These are phyloP conservation scores for Paramicrosporidium saccamoebae DNA, from an alignment of 371 early-diverging fungal species.

Conservation along the genomic window DNA sequence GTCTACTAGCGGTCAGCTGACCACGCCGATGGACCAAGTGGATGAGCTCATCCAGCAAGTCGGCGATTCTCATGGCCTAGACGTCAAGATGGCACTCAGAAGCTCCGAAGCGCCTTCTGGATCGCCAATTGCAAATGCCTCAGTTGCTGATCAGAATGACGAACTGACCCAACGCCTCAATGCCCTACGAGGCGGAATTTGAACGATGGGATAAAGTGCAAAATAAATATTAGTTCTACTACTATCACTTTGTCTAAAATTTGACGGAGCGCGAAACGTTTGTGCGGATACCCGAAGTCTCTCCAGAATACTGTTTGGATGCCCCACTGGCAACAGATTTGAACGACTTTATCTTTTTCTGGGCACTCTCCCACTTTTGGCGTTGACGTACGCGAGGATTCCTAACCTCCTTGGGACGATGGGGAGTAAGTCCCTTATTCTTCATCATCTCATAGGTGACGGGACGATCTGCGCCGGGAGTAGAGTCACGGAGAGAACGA, in stretches of 20 bases:
- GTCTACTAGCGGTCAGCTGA: constrained; percentile 39
- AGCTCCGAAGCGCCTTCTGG: too few relatives aligned
- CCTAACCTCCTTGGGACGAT: constrained; percentile 65
- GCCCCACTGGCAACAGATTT: constrained; percentile 22
- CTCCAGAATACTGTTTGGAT: constrained; percentile 46
- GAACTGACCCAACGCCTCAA: too few relatives aligned
- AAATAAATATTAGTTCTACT: too few relatives aligned
- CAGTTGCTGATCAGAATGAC: too few relatives aligned
- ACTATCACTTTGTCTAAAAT: too few relatives aligned
- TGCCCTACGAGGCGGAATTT: too few relatives aligned
- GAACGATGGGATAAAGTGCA: too few relatives aligned
- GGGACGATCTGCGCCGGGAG: constrained; percentile 32
- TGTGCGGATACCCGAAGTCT: constrained; percentile 72
- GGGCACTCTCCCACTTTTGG: constrained; percentile 46
- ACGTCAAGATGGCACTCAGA: constrained; percentile 21
- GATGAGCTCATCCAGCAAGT: constrained; percentile 66
- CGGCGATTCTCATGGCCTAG: constrained; percentile 70
- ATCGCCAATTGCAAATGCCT: too few relatives aligned
- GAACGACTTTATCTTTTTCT: constrained; percentile 52
- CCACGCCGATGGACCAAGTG: constrained; percentile 70
- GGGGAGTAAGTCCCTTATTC: constrained; percentile 78
- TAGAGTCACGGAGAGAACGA: too few relatives aligned
- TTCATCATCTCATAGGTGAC: constrained; percentile 61
- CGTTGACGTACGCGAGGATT: constrained; percentile 82
- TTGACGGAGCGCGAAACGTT: constrained; percentile 37